Conservation (phyloP, 345 rosid species). For the Salix exigua region DNA sequence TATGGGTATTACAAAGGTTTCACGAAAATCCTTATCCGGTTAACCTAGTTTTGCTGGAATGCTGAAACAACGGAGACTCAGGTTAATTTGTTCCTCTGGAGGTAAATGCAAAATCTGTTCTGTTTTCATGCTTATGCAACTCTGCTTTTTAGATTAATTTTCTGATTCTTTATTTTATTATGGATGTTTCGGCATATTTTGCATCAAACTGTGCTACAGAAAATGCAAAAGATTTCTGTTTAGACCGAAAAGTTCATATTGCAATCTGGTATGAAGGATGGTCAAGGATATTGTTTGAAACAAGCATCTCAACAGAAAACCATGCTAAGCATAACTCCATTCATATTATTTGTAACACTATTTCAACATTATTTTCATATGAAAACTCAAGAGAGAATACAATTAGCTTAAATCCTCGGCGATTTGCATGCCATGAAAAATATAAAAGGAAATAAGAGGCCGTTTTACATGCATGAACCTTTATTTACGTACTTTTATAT, state of each 20-base stretch:
- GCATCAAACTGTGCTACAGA: too few relatives aligned
- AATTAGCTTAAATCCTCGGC: background rate
- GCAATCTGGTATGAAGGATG: background rate
- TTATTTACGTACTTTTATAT: background rate
- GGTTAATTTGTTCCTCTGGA: background rate
- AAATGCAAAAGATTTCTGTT: too few relatives aligned
- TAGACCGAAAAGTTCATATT: background rate
- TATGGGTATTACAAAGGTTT: background rate
- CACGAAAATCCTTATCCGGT: background rate
- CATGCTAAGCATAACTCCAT: background rate
- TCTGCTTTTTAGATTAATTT: background rate
- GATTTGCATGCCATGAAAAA: background rate
- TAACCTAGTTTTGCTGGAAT: background rate
- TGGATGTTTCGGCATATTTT: too few relatives aligned
- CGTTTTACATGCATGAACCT: background rate
- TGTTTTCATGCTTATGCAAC: background rate
- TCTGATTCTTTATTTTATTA: background rate
- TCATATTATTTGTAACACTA: background rate
- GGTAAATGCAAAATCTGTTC: background rate
- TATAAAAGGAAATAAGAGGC: background rate
- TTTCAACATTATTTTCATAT: background rate
- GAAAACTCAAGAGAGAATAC: background rate
- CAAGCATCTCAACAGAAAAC: too few relatives aligned
- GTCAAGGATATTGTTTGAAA: background rate
- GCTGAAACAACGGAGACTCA: background rate